Conservation (phyloP, 2,329 filamentous ascomycete genomes). For the Fusarium caatingaense region DNA sequence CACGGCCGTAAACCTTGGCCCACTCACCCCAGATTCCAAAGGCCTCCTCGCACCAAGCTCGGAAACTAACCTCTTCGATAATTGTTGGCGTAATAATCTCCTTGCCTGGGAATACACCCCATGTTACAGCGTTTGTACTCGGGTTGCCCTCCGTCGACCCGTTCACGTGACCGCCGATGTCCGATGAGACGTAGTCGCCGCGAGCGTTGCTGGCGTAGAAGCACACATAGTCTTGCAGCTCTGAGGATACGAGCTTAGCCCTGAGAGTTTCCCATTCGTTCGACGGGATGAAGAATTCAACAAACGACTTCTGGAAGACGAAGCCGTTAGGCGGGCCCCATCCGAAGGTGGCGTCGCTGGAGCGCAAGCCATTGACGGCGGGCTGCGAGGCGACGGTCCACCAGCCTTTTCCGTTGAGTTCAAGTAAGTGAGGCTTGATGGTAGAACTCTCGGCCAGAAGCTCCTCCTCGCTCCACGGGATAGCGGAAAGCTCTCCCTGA, state of each 20-base stretch:
- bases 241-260: slow-evolving; percentile 68
- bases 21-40: slow-evolving; percentile 97
- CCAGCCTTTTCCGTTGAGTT: slow-evolving; percentile 85
- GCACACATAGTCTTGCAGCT: slow-evolving; percentile 75
- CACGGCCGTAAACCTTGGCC: slow-evolving; percentile 85
- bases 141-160: slow-evolving; percentile 49
- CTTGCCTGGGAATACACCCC: slow-evolving; percentile 95
- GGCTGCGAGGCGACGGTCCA: slow-evolving; percentile 98
- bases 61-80: slow-evolving; percentile 94
- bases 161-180: slow-evolving; percentile 56
- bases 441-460: slow-evolving; percentile 84
- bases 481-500: slow-evolving; percentile 79
- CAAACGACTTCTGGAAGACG: slow-evolving; percentile 98
- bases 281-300: slow-evolving; percentile 90
- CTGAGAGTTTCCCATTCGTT: slow-evolving; percentile 77
- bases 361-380: slow-evolving; percentile 86
- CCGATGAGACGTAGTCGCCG: slow-evolving; percentile 82
- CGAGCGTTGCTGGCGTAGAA: slow-evolving; percentile 87
- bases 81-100: slow-evolving; percentile 97
- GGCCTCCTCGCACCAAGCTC: slow-evolving; percentile 94
- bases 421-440: slow-evolving; percentile 80
- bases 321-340: slow-evolving; percentile 95
- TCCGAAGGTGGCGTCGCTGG: slow-evolving; percentile 82
- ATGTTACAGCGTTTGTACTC: slow-evolving; percentile 93
- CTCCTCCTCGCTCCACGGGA: slow-evolving; percentile 95